Base-by-base conservation (phyloP, 2,329 filamentous ascomycete species). In the Diaporthe sp. region DNA sequence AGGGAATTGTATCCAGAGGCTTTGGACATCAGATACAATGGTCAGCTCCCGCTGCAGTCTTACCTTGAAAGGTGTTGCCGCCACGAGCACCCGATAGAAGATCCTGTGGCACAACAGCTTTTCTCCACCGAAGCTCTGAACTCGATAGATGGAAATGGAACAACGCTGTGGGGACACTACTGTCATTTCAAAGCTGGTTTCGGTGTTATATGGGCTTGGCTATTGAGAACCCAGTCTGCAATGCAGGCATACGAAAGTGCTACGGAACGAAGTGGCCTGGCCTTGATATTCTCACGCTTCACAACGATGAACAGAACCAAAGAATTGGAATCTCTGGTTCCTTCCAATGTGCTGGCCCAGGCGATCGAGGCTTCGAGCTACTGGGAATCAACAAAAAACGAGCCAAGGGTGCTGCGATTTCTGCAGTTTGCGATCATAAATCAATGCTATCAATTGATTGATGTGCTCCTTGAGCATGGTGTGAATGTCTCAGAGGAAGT, bases 391-490 rank as follows among this genome's bases (percentile, higher is more conserved):
- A 17, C 3, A 15, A 63, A 30, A 3, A 6, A 0, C 4, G 58
- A 30, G 0, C 8, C 37, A 6, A 3, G 3, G 1, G 58, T 63
- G 3, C 25, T 44, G 4, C 37, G 58, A 0, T 44, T 63, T 22
- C 25, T 63, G 13, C 58, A 63, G 4, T 63, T 63, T 3, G 17
- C 25, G 1, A 44, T 63, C 15, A 44, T 2, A 1, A 30, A 42
- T 0, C 7, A 6, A 4, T 6, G 3, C 2, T 44, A 44, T 30
- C 1, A 2, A 0, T 8, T 44, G 0, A 17, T 30, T 1, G 1
- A 17, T 2, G 4, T 63, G 3, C 15, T 63, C 1, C 3, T 63
- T 30, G 25, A 30, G 8, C 58, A 30, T 30, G 58, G 10, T 0
- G 58, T 63, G 0, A 63, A 25, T 6, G 37, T 63, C 15, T 9